phyloP scores from a whole-genome alignment of 768 basidiomycete species.

The Leccinum aurantiacum region DNA sequence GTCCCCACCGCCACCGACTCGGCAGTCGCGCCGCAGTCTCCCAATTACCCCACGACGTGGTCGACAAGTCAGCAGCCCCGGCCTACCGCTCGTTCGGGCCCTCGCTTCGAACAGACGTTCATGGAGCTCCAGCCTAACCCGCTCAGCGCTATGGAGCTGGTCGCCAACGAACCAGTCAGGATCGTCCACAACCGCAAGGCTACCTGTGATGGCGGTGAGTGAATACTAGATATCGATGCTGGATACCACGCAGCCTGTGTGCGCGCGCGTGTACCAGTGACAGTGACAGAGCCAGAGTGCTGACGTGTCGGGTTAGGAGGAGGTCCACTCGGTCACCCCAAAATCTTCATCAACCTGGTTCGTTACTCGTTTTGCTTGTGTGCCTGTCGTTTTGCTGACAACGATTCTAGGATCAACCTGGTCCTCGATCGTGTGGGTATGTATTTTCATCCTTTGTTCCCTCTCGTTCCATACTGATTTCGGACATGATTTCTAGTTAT shows the following conservation, averaged over 20 bases:
- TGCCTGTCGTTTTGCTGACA: slow-evolving; percentile 4
- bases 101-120: slow-evolving; percentile 90
- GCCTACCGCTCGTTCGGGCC: slow-evolving; percentile 54
- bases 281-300: slow-evolving; percentile 2
- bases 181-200: slow-evolving; percentile 82
- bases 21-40: slow-evolving; percentile 62
- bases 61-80: slow-evolving; percentile 78
- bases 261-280: background rate
- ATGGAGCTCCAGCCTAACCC: slow-evolving; percentile 89
- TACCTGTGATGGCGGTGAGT: slow-evolving; percentile 92
- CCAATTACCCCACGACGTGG: slow-evolving; percentile 84
- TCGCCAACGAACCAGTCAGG: slow-evolving; percentile 82
- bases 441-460: slow-evolving; percentile 33
- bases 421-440: slow-evolving; percentile 87
- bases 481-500: slow-evolving; percentile 38
- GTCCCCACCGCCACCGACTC: slow-evolving; percentile 23
- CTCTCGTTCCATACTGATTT: slow-evolving; percentile 8
- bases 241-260: background rate
- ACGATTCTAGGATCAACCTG: slow-evolving; percentile 72
- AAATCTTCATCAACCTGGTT: slow-evolving; percentile 94
- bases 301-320: slow-evolving; percentile 56
- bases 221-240: background rate
- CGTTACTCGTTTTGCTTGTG: slow-evolving; percentile 28
- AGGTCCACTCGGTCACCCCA: slow-evolving; percentile 94
- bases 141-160: slow-evolving; percentile 86